Evolutionary conservation across 257 asterid species (phyloP).

Genomic region (Lithospermum erythrorhizon): DNA sequence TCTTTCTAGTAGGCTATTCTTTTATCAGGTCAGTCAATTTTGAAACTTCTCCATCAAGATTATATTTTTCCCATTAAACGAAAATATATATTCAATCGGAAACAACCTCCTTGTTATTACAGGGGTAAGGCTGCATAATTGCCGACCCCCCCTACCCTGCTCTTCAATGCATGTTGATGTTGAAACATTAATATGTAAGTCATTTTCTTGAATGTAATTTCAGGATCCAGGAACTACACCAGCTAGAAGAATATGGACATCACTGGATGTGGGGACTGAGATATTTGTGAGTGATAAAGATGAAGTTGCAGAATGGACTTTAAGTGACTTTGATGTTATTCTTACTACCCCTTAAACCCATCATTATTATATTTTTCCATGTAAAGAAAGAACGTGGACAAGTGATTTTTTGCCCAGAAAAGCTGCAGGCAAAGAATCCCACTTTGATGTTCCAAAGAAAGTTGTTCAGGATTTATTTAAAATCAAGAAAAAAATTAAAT

Average conservation of each 20-base stretch:
- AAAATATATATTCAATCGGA: too few species aligned
- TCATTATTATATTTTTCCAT: background rate
- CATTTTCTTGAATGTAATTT: background rate
- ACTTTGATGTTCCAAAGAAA: background rate
- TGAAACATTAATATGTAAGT: too few species aligned
- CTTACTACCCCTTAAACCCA: conserved; percentile 21
- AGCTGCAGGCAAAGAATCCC: background rate
- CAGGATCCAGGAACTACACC: conserved; percentile 57
- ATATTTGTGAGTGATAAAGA: conserved; percentile 55
- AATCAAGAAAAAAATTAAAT: too few species aligned
- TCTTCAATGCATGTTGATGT: too few species aligned
- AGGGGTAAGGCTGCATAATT: too few species aligned
- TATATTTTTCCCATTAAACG: too few species aligned
- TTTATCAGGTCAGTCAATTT: conserved; percentile 35
- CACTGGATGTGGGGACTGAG: conserved; percentile 71
- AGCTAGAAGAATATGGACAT: conserved; percentile 68
- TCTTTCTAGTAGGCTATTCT: conserved; percentile 53
- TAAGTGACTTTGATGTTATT: conserved; percentile 54
- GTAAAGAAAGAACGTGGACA: background rate
- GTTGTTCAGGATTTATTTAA: background rate
- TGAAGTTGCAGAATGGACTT: conserved; percentile 68
- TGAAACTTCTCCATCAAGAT: background rate
- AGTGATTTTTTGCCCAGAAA: background rate
- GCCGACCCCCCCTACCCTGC: too few species aligned
- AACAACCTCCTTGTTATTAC: too few species aligned